Evolutionary conservation across 106 monocot genomes (phyloP).

Genomic region (Dendrobium catenatum): DNA sequence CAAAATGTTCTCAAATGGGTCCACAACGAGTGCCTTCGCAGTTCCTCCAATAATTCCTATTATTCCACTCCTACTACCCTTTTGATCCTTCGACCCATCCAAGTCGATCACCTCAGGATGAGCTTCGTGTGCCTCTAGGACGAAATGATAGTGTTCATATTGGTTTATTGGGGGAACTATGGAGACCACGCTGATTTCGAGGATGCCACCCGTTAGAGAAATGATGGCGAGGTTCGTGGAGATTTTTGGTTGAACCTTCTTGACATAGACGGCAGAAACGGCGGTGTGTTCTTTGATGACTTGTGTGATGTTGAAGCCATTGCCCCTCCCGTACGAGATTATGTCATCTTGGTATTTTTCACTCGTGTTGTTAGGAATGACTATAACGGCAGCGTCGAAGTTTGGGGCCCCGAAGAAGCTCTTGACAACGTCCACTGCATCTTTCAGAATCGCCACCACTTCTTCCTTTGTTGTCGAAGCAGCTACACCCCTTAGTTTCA

Average conservation of each 20-base stretch:
- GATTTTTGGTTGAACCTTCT: not conserved
- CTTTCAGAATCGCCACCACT: no score
- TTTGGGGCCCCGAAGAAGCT: not conserved
- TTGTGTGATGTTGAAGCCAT: not conserved
- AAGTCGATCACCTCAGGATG: not conserved
- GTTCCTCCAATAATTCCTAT: not conserved
- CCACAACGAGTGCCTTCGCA: not conserved
- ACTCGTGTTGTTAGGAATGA: not conserved
- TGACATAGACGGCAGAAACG: not conserved
- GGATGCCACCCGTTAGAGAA: not conserved
- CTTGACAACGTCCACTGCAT: no score
- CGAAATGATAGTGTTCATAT: not conserved
- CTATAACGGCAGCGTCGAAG: not conserved
- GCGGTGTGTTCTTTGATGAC: not conserved
- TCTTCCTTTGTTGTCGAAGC: no score
- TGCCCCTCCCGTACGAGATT: no score
- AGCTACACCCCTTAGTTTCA: no score
- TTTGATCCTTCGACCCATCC: not conserved
- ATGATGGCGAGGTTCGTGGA: not conserved
- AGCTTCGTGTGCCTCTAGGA: not conserved
- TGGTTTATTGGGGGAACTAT: not conserved
- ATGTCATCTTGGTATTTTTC: not conserved
- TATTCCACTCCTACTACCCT: not conserved
- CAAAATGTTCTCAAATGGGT: not conserved
- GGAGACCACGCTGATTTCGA: not conserved